A percentile compares a stretch with the other conserved stretches of the same genome.
Evolutionary conservation across 768 basidiomycete species (phyloP).

Genomic region (Collybia nuda): DNA sequence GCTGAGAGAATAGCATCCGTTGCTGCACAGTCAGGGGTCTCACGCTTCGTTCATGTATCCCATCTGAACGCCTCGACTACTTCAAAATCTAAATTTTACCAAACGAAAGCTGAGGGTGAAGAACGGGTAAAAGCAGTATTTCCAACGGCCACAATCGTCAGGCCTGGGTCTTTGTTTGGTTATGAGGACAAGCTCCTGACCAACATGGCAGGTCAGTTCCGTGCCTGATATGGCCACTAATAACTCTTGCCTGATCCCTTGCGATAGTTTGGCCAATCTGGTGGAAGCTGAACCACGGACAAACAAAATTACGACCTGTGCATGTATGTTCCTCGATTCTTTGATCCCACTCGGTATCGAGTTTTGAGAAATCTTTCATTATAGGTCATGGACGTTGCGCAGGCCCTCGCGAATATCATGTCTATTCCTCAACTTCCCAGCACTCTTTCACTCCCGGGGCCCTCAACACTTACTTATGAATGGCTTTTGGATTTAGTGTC

Average conservation of each 20-base stretch:
- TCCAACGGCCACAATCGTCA: slow-evolving; percentile 83
- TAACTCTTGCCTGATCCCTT: slow-evolving; percentile 11
- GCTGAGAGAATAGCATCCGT: slow-evolving; percentile 86
- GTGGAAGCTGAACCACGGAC: slow-evolving; percentile 90
- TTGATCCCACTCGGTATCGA: slow-evolving; percentile 10
- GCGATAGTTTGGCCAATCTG: slow-evolving; percentile 82
- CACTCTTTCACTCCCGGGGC: slow-evolving; percentile 85
- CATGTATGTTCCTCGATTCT: slow-evolving; percentile 59
- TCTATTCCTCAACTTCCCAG: slow-evolving; percentile 57
- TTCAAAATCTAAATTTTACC: slow-evolving; percentile 83
- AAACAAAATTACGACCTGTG: slow-evolving; percentile 87
- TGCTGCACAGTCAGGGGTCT: slow-evolving; percentile 73
- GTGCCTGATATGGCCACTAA: slow-evolving; percentile 8
- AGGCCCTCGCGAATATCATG: slow-evolving; percentile 82
- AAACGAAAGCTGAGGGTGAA: slow-evolving; percentile 89
- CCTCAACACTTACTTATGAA: slow-evolving; percentile 80
- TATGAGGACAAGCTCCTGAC: slow-evolving; percentile 93
- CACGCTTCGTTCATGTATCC: slow-evolving; percentile 90
- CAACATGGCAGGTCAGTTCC: slow-evolving; percentile 80
- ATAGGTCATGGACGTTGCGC: slow-evolving; percentile 92
- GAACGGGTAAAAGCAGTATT: slow-evolving; percentile 81
- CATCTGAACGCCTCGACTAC: slow-evolving; percentile 86
- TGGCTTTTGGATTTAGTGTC: slow-evolving; percentile 78
- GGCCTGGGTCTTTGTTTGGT: slow-evolving; percentile 88
- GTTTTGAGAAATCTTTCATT: slow-evolving; percentile 15